Conservation (phyloP, 2,329 filamentous ascomycete species). For the Alternaria arbusti region DNA sequence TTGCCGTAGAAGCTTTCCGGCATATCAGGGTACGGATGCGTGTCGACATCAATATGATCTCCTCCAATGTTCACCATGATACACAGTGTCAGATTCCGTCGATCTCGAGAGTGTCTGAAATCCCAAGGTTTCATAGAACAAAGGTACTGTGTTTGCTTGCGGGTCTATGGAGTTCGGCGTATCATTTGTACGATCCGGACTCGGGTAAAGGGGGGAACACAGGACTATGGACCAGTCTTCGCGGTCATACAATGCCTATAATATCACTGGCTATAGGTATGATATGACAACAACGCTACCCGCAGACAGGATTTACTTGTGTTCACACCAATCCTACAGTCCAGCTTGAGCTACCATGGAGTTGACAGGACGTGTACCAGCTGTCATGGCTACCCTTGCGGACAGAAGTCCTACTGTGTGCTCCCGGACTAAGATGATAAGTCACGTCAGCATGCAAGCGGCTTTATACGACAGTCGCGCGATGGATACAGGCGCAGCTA, state of each 20-base stretch:
- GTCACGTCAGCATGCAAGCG: neutral
- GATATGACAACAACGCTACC: neutral
- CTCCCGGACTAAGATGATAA: neutral
- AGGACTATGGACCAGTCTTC: neutral
- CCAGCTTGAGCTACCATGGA: neutral
- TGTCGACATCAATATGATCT: slow-evolving; percentile 2
- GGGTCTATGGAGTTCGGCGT: neutral
- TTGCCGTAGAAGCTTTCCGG: neutral
- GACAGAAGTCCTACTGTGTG: neutral
- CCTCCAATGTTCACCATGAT: neutral
- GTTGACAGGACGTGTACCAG: neutral
- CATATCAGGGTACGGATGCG: neutral
- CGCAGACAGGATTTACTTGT: neutral
- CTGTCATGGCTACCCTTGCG: neutral
- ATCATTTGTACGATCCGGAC: neutral
- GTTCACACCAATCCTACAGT: neutral
- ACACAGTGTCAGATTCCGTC: neutral
- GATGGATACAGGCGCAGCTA: neutral
- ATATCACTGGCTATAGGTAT: neutral
- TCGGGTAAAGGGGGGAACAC: neutral
- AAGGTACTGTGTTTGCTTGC: neutral
- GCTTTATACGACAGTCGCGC: neutral
- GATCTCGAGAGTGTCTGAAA: neutral
- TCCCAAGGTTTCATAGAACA: neutral
- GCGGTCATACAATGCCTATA: slow-evolving; percentile 1